Evolutionary conservation across 495 filamentous ascomycete species (phyloP).

Genomic region (Annulohypoxylon moriforme): DNA sequence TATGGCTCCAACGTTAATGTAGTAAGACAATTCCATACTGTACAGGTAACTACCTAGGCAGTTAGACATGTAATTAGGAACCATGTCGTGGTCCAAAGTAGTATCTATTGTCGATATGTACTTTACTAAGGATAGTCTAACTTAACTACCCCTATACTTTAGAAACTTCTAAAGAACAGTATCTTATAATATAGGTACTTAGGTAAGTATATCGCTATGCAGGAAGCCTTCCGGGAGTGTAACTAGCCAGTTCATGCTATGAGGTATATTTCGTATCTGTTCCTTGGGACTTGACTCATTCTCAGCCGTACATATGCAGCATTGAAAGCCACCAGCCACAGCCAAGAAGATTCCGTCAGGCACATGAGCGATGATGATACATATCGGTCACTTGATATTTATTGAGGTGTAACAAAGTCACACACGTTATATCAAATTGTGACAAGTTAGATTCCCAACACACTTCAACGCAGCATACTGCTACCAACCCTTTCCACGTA

Average conservation of each 20-base stretch:
- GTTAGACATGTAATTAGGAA: not conserved
- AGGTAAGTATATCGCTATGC: not conserved
- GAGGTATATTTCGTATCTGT: not conserved
- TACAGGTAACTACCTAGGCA: not conserved
- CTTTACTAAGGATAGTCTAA: no score
- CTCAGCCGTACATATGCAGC: not conserved
- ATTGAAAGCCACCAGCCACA: not conserved
- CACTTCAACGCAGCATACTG: not conserved
- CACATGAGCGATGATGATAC: not conserved
- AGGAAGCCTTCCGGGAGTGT: not conserved
- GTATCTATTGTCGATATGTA: no score
- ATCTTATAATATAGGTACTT: no score
- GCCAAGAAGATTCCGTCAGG: not conserved
- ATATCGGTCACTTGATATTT: not conserved
- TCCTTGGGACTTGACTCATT: not conserved
- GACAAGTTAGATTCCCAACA: not conserved
- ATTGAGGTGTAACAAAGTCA: not conserved
- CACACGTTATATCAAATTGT: not conserved
- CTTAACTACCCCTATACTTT: not conserved
- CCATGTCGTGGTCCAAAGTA: not conserved
- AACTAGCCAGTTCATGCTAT: not conserved
- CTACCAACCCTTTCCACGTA: not conserved
- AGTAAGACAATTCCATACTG: not conserved
- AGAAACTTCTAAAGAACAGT: no score
- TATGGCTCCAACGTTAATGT: not conserved